Conservation (phyloP, 768 basidiomycete genomes). For the Leccinum subgranulosum region DNA sequence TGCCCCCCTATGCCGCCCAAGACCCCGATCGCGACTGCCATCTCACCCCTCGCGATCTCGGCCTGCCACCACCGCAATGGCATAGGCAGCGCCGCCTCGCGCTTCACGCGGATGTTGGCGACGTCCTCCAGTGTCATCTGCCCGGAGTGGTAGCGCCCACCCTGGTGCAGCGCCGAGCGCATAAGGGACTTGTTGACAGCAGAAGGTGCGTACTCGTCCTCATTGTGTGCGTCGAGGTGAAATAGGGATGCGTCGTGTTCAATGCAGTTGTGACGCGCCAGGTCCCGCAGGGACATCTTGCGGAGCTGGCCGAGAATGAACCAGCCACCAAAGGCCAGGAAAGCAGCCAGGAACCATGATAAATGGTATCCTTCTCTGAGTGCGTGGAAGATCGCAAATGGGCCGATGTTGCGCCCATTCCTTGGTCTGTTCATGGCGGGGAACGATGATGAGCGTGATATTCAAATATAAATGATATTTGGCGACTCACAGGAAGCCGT, state of each 20-base stretch:
- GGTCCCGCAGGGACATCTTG: slow-evolving; percentile 33
- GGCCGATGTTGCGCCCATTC: slow-evolving; percentile 46
- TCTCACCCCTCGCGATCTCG: slow-evolving; percentile 65
- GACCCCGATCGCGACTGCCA: slow-evolving; percentile 60
- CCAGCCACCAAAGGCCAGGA: slow-evolving; percentile 50
- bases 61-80: slow-evolving; percentile 44
- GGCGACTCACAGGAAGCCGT: slow-evolving; percentile 63
- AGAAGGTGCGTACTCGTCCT: slow-evolving; percentile 46
- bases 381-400: slow-evolving; percentile 37
- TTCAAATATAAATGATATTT: background rate
- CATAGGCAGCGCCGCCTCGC: slow-evolving; percentile 40
- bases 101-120: slow-evolving; percentile 47
- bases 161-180: slow-evolving; percentile 38
- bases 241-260: slow-evolving; percentile 64
- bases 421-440: slow-evolving; percentile 37
- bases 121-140: slow-evolving; percentile 35
- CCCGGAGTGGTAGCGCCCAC: slow-evolving; percentile 23
- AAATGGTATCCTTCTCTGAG: slow-evolving; percentile 51
- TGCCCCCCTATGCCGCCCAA: slow-evolving; percentile 31
- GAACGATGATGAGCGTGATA: background rate
- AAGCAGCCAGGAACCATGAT: slow-evolving; percentile 41
- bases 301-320: slow-evolving; percentile 38
- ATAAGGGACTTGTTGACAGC: slow-evolving; percentile 40
- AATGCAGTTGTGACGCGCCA: slow-evolving; percentile 47
- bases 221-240: slow-evolving; percentile 43